Evolutionary conservation across 352 stramenopile species (phyloP).

Genomic region (Globisporangium solare): DNA sequence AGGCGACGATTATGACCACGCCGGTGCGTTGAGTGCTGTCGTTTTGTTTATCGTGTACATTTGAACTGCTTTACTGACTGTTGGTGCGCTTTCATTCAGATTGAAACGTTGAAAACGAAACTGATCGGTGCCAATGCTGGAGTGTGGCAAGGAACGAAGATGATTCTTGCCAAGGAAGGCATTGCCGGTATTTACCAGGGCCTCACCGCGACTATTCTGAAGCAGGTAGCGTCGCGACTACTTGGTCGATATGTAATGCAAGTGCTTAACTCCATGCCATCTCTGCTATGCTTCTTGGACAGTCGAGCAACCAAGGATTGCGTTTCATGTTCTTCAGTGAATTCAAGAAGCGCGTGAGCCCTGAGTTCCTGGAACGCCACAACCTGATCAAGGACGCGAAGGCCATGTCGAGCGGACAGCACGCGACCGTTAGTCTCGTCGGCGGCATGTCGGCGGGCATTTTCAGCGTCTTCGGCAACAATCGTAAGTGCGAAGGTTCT

Average conservation of each 20-base stretch:
- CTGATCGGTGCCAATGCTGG: conserved; percentile 95
- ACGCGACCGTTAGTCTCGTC: conserved; percentile 87
- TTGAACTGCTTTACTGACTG: background rate
- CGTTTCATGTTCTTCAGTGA: conserved; percentile 98
- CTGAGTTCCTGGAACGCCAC: conserved; percentile 45
- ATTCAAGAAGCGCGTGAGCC: conserved; percentile 82
- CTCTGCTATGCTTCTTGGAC: conserved; percentile 7
- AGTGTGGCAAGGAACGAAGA: conserved; percentile 87
- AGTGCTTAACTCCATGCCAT: background rate
- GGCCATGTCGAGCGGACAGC: conserved; percentile 61
- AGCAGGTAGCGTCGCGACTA: conserved; percentile 65
- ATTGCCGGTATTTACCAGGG: conserved; percentile 92
- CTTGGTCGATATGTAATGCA: too few relatives aligned
- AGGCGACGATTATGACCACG: conserved; percentile 92
- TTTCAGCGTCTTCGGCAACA: conserved; percentile 96
- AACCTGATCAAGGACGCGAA: conserved; percentile 64
- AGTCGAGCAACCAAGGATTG: conserved; percentile 93
- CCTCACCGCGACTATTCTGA: conserved; percentile 91
- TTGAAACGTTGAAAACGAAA: conserved; percentile 97
- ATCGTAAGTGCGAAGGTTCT: conserved; percentile 69
- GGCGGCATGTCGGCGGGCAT: conserved; percentile 95
- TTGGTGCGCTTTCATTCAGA: conserved; percentile 28
- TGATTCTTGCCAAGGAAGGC: conserved; percentile 91
- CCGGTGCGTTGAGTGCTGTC: conserved; percentile 40
- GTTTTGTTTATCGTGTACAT: background rate